phyloP scores from a whole-genome alignment of 2,329 filamentous ascomycete genomes.

The Thelonectria olida region DNA sequence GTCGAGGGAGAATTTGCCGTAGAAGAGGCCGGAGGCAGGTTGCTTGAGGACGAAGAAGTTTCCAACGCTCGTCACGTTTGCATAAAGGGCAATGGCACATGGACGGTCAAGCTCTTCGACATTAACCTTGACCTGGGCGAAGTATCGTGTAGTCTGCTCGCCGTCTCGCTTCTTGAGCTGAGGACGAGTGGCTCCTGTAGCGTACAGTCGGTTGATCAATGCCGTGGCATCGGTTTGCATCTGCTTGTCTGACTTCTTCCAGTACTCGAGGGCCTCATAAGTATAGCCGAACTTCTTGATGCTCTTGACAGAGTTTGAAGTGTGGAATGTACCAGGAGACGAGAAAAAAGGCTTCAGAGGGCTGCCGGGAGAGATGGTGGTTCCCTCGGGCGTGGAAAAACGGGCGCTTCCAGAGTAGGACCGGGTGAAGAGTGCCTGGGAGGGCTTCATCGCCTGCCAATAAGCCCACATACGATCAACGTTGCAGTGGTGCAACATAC shows the following conservation, averaged over 20 bases:
- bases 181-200: conserved; percentile 16
- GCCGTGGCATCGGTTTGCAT: conserved; percentile 42
- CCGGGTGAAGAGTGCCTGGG: conserved; percentile 44
- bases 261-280: conserved; percentile 50
- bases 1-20: conserved; percentile 51
- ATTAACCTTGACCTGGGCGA: conserved; percentile 46
- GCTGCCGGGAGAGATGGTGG: conserved; percentile 52
- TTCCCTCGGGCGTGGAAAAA: conserved; percentile 53
- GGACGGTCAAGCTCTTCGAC: conserved; percentile 48
- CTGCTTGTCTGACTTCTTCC: conserved; percentile 42
- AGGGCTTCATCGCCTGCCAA: conserved; percentile 56
- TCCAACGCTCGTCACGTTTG: conserved; percentile 45
- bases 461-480: conserved; percentile 71
- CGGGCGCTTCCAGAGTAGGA: conserved; percentile 46
- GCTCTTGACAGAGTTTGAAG: conserved; percentile 45
- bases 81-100: conserved; percentile 45
- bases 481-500: conserved; percentile 63
- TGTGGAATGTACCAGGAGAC: conserved; percentile 52
- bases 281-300: conserved; percentile 50
- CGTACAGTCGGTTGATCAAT: conserved; percentile 48
- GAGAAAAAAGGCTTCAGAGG: conserved; percentile 62
- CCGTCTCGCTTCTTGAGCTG: conserved; percentile 20
- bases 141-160: conserved; percentile 44
- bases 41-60: conserved; percentile 49
- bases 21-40: conserved; percentile 42